Base-by-base conservation (phyloP, 768 basidiomycete species). In the Suillus placidus region DNA sequence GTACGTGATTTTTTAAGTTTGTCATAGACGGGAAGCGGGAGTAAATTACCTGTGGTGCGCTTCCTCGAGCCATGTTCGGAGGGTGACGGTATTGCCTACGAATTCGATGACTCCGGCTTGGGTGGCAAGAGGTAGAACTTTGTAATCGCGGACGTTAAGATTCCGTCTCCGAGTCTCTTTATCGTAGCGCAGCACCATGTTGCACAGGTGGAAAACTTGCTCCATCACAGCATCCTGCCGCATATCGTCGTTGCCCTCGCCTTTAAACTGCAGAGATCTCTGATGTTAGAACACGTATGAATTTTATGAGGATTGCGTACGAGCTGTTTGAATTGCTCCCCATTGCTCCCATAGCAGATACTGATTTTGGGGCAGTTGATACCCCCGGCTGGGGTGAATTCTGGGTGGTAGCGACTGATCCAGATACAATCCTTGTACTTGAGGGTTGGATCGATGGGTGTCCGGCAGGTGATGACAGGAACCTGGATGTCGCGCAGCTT, bases 141-240 rank as follows among this genome's bases (percentile, higher is more conserved):
- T 94, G 78, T 99, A 99, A 10, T 87, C 90, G 23, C 95, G 85
- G 63, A 97, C 87, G 49, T 81, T 80, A 30, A 99, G 81, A 47
- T 86, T 79, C 12, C 97, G 88, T 61, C 85, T 83, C 61, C 84
- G 82, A 0, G 95, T 95, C 70, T 92, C 88, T 38, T 88, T 82
- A 74, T 99, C 95, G 20, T 81, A 82, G 2, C 72, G 72, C 18
- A 99, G 83, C 2, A 98, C 84, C 10, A 84, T 78, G 68, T 99
- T 98, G 64, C 95, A 91, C 23, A 99, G 83, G 23, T 87, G 87
- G 72, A 99, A 99, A 2, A 97, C 94, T 77, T 99, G 97, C 72
- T 98, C 94, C 96, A 99, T 98, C 61, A 99, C 95, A 1, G 96
- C 96, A 73, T 99, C 97, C 77, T 99, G 97, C 47, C 97, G 89